Base-by-base conservation (phyloP, 495 filamentous ascomycete genomes). In the Stereocaulon alpinum region DNA sequence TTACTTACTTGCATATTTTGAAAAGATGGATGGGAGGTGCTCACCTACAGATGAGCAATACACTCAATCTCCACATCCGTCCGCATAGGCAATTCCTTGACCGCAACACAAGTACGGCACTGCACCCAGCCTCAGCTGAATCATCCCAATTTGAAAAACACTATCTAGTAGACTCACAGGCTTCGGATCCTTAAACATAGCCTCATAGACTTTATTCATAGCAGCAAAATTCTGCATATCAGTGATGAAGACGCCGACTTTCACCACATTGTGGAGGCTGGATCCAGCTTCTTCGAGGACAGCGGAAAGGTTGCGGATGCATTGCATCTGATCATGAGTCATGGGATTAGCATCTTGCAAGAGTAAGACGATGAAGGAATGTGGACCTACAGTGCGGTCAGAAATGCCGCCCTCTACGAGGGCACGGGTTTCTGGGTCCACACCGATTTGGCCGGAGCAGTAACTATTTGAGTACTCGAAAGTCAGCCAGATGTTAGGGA, bases 61-160 rank as follows among this genome's bases (percentile, higher is more conserved):
- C 81, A 86, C 68, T 88, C 84, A 66, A 89, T 86, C 72, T 87
- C 85, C 17, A 89, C 83, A 73, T 86, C 83, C 10, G 83, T 83
- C 18, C 78, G 76, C 22, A 85, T 68, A 1, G 85, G 84, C 55
- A 87, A 70, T 44, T 81, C 80, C 66, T 82, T 77, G 24, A 86
- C 85, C 6, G 83, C 84, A 42, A 88, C 83, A 64, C 85, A 87
- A 44, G 84, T 86, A 41, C 81, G 74, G 59, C 74, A 77, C 65
- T 66, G 12, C 20, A 29, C 22, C 1, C 32, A 24, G 34, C 69
- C 12, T 18, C 15, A 20, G 1, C 30, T 41, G 17, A 7, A 29
- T 30, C 22, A 4, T 40, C 22, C 7, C 7, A 4, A 17, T 20
- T 11, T 18, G 27, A 3, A 20, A 7, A 1, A 12, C 17, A 32